Percentiles rank a stretch among this genome's conserved stretches.
These are phyloP conservation scores for Iris macrosiphon DNA, from an alignment of 106 monocot genomes.

Conservation along the genomic window DNA sequence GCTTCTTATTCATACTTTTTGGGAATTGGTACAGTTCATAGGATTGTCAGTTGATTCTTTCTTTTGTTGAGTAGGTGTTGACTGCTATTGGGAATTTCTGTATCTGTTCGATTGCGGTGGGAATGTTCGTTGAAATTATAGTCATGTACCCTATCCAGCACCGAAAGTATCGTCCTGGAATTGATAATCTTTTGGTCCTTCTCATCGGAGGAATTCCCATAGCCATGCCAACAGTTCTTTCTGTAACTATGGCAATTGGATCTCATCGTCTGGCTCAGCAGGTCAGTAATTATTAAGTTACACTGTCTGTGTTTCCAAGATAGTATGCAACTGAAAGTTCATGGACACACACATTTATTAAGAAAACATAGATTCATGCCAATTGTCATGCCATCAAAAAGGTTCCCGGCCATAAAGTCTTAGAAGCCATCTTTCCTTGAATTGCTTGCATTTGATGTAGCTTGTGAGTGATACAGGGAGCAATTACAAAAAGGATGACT, in stretches of 20 bases:
- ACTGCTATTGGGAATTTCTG: conserved; percentile 96
- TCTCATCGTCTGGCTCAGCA: conserved; percentile 91
- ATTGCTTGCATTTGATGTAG: background rate
- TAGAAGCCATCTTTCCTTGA: background rate
- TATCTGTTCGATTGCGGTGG: conserved; percentile 91
- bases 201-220: conserved; percentile 99
- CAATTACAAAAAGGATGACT: conserved; percentile 92
- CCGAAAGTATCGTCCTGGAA: conserved; percentile 81
- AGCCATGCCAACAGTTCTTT: conserved; percentile 97
- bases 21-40: background rate
- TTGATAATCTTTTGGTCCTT: conserved; percentile 94
- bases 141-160: conserved; percentile 98
- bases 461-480: conserved; percentile 45
- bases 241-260: conserved; percentile 99
- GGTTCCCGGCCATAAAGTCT: background rate
- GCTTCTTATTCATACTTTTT: background rate
- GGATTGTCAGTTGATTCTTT: background rate
- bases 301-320: too few relatives aligned
- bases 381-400: too few relatives aligned
- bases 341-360: too few relatives aligned
- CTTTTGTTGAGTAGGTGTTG: conserved; percentile 49
- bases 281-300: too few relatives aligned
- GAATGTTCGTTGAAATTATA: conserved; percentile 82
- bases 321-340: too few relatives aligned
- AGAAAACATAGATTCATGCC: too few relatives aligned